These are phyloP conservation scores for Zasmidium citrigriseum DNA, from an alignment of 2,329 filamentous ascomycete species.

Conservation along the genomic window DNA sequence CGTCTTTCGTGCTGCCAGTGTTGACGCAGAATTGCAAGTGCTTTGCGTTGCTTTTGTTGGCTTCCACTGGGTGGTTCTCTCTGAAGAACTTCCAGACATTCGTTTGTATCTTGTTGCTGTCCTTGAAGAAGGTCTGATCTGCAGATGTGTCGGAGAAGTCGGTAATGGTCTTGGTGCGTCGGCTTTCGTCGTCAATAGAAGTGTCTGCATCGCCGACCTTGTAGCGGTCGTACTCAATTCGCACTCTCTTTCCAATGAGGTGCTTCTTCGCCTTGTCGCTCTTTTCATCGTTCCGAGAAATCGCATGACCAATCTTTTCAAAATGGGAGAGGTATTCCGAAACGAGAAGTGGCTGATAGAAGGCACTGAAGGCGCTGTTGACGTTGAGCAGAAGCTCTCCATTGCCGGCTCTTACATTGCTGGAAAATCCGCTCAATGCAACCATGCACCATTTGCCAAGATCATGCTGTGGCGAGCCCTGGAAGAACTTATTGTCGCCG, in stretches of 20 bases:
- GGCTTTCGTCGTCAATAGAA: neutral
- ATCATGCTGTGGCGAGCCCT: constrained; percentile 7
- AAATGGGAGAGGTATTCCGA: neutral
- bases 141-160: neutral
- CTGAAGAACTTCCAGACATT: constrained; percentile 5
- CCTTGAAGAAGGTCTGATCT: neutral
- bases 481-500: constrained; percentile 25
- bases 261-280: neutral
- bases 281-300: neutral
- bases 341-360: constrained; percentile 10
- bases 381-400: constrained; percentile 14
- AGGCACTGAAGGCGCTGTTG: constrained; percentile 20
- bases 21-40: constrained; percentile 9
- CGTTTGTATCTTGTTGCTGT: neutral
- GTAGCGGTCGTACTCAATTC: constrained; percentile 7
- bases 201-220: constrained; percentile 3
- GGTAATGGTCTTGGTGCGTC: constrained; percentile 10
- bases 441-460: neutral
- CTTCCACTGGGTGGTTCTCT: neutral
- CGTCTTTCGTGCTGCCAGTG: constrained; percentile 3
- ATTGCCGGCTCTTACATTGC: constrained; percentile 7
- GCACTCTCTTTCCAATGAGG: constrained; percentile 3
- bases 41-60: neutral
- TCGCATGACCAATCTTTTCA: neutral
- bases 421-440: constrained; percentile 13